These are phyloP conservation scores for Lentinula guzmanii DNA, from an alignment of 768 basidiomycete species.

Conservation along the genomic window DNA sequence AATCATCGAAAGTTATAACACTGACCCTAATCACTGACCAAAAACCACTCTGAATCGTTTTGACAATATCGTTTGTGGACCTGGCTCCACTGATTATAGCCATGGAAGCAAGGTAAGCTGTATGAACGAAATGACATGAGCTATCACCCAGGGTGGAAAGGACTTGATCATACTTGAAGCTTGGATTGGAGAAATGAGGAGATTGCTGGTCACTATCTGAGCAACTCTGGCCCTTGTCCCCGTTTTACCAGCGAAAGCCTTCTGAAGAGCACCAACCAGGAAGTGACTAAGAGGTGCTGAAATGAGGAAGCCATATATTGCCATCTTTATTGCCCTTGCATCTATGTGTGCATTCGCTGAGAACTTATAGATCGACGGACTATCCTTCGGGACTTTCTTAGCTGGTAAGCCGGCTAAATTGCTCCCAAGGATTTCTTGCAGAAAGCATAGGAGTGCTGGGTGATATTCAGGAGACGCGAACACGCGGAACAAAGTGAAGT, in stretches of 20 bases:
- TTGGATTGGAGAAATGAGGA: constrained; percentile 74
- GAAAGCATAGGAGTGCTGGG: constrained; percentile 50
- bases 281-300: constrained; percentile 78
- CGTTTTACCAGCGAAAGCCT: constrained; percentile 69
- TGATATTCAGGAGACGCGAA: neutral
- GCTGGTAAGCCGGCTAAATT: constrained; percentile 59
- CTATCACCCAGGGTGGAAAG: neutral
- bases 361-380: constrained; percentile 42
- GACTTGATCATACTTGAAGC: constrained; percentile 39
- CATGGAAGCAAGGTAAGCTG: constrained; percentile 74
- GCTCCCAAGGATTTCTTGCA: constrained; percentile 80
- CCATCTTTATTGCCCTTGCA: constrained; percentile 76
- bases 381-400: constrained; percentile 43
- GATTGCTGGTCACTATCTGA: constrained; percentile 71
- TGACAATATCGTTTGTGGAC: constrained; percentile 54
- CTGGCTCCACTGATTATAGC: constrained; percentile 80
- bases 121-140: neutral
- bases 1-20: constrained; percentile 4
- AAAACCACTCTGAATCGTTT: constrained; percentile 69
- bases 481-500: constrained; percentile 9
- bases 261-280: constrained; percentile 69
- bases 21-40: constrained; percentile 66
- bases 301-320: constrained; percentile 73
- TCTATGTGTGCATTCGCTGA: constrained; percentile 58
- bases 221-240: constrained; percentile 55